Base-by-base conservation (phyloP, 2,329 filamentous ascomycete species). In the Alternaria longipes region DNA sequence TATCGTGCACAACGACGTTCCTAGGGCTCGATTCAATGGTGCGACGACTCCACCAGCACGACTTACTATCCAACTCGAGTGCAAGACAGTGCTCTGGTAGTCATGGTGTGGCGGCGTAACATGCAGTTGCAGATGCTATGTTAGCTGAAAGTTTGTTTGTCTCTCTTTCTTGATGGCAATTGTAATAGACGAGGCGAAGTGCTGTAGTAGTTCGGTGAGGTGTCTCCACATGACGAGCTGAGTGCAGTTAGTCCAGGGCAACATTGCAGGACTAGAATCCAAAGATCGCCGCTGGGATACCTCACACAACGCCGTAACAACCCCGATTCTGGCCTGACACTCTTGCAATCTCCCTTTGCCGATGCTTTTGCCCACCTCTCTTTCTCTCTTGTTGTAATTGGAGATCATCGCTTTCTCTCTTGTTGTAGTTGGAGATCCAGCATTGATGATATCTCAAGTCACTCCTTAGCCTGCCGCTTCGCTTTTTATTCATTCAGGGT, bases 271-370 rank as follows among this genome's bases (percentile, higher is more conserved):
- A 58, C 54, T 61, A 63, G 50, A 34, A 34, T 42, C 40, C 50
- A 57, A 16, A 24, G 61, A 66, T 63, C 63, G 61, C 49, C 58
- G 57, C 64, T 22, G 50, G 62, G 61, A 38, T 60, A 34, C 52
- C 44, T 59, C 53, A 32, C 32, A 26, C 36, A 44, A 55, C 47
- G 56, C 51, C 51, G 56, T 36, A 34, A 47, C 54, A 46, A 42
- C 54, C 54, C 58, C 58, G 54, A 60, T 28, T 45, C 49, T 42
- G 44, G 41, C 53, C 44, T 60, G 40, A 47, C 44, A 44, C 44
- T 54, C 53, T 47, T 46, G 49, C 46, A 60, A 57, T 60, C 58
- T 57, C 54, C 52, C 20, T 36, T 50, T 18, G 26, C 41, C 55
- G n/a, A 34, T 26, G 40, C 54, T 32, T 34, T 36, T 20, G 34